phyloP scores from a whole-genome alignment of 129 eudicot species.

The Artemisia argyi region DNA sequence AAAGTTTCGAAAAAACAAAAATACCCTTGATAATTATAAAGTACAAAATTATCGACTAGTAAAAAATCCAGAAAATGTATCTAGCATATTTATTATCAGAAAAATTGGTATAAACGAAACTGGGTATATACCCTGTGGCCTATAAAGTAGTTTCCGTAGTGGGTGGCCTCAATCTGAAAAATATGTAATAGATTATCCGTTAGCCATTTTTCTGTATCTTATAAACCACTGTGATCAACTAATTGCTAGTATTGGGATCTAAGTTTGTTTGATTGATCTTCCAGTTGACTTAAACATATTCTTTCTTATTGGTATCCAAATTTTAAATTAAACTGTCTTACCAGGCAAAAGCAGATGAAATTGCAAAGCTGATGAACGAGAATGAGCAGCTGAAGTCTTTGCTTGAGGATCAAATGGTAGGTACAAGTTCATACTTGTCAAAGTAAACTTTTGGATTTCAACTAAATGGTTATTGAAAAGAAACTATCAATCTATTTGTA shows the following conservation, averaged over 20 bases:
- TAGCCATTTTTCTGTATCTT: neutral
- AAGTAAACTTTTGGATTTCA: neutral
- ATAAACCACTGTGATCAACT: neutral
- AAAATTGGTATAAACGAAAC: too few species aligned
- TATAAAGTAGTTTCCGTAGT: too few species aligned
- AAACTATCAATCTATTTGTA: neutral
- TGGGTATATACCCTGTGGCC: too few species aligned
- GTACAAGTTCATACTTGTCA: constrained; percentile 25
- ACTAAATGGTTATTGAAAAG: neutral
- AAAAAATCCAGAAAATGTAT: too few species aligned
- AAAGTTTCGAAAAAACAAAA: too few species aligned
- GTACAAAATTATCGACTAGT: too few species aligned
- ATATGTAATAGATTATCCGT: too few species aligned
- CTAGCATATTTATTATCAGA: too few species aligned
- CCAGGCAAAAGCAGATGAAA: constrained; percentile 98
- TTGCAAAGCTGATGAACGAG: constrained; percentile 85
- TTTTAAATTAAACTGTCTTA: neutral
- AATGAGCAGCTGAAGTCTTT: constrained; percentile 86
- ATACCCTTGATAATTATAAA: too few species aligned
- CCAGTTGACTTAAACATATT: neutral
- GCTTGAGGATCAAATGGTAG: constrained; percentile 73
- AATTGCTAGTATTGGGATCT: neutral
- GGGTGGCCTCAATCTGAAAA: too few species aligned
- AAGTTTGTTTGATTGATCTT: neutral
- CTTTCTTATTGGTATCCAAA: constrained; percentile 2